Base-by-base conservation (phyloP, 2,329 filamentous ascomycete genomes). In the Calonectria leucothoes region DNA sequence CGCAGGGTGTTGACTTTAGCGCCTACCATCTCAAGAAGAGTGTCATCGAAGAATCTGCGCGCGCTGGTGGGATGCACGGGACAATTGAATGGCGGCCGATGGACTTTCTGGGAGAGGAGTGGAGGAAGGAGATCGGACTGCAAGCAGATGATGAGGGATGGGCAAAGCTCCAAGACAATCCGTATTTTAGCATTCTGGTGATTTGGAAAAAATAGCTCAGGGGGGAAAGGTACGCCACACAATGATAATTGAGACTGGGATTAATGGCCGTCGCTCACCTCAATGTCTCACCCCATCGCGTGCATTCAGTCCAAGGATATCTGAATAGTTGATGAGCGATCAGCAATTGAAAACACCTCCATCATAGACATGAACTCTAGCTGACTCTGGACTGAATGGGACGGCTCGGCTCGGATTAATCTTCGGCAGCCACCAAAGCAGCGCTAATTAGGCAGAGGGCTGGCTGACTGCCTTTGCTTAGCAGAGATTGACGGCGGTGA, bases 361-460 rank as follows among this genome's bases (percentile, higher is more conserved):
- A 25, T 3, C 11, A 5, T 8, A 15, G 5, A 52, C 7, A 29
- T 6, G 25, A 52, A 31, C 7, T 20, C 15, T 8, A 27, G 55
- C 23, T 61, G 23, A 61, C 55, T 61, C 33, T n/a, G n/a, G n/a
- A n/a, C n/a, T n/a, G n/a, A n/a, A n/a, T n/a, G n/a, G n/a, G n/a
- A n/a, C n/a, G n/a, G n/a, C n/a, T n/a, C 35, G n/a, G 55, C n/a
- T 39, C 31, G 55, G 33, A 39, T 61, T 61, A 61, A 37, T 39
- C 2, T 12, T 39, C 23, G 33, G 33, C 55, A 61, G n/a, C n/a
- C n/a, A n/a, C n/a, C n/a, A n/a, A n/a, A n/a, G n/a, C n/a, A n/a
- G 23, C 55, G 33, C 55, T 61, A 61, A 25, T 10, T 23, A 39
- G 55, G 14, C 27, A 51, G 39, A 42, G n/a, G n/a, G n/a, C n/a